Base-by-base conservation (phyloP, 2,329 filamentous ascomycete species). In the Diplocarpon mali region DNA sequence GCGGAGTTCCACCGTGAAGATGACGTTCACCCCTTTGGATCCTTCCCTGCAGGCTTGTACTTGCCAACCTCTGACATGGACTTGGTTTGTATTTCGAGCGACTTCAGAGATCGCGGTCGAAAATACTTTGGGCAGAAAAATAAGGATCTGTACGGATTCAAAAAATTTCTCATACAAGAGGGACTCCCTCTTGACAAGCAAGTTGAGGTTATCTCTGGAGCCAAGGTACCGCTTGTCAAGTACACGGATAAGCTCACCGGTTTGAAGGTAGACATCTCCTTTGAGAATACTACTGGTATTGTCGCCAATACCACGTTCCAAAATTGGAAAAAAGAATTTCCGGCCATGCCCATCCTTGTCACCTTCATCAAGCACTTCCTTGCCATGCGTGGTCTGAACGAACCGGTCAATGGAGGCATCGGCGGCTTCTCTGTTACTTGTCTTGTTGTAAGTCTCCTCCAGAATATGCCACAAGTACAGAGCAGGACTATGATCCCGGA, bases 381-480 rank as follows among this genome's bases (percentile, higher is more conserved):
- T 20, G 72, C 84, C 31, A 93, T 98, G 78, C 79, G 88, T 49
- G 85, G 82, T 1, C 70, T 95, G 42, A 95, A 95, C 55, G 92
- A 98, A 63, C 89, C 94, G 3, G 83, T 85, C 34, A 85, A 80
- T 49, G 92, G 92, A 45, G 92, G 92, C 2, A 78, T 98, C 42
- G 92, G 92, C 43, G 92, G 92, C 2, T 96, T 95, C 61, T 86
- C 88, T 1, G 83, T 94, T 52, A 95, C 90, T 45, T 98, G 92
- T 67, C 71, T 98, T 50, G 85, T 95, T 5, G 85, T 92, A 47
- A 92, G 85, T 68, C 79, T 95, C 64, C 67, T 96, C 38, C 85
- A 95, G 60, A 71, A 85, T 52, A 77, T 88, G 69, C 85, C 87
- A 9, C 73, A 80, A 49, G 69, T 81, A 1, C 78, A 85, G 54